Evolutionary conservation across 768 basidiomycete genomes (phyloP).

Genomic region (Suillus placidus): DNA sequence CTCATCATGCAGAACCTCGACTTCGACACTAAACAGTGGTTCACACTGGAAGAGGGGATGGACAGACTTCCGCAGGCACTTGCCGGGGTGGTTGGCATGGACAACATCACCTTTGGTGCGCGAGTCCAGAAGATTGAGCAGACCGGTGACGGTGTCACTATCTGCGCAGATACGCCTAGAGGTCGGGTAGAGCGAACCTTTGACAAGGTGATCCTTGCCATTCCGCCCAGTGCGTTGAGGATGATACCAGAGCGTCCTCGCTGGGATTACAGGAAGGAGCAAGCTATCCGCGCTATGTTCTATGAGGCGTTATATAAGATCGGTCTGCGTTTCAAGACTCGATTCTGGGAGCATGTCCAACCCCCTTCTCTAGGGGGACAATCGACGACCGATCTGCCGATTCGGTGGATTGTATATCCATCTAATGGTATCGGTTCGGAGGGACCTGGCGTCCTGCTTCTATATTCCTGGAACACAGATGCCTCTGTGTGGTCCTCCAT

Average conservation of each 20-base stretch:
- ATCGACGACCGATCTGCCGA: constrained; percentile 38
- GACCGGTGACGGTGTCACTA: constrained; percentile 14
- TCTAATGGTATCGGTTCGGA: constrained; percentile 32
- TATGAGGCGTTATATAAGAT: constrained; percentile 35
- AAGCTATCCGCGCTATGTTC: constrained; percentile 26
- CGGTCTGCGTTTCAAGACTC: constrained; percentile 37
- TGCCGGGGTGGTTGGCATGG: constrained; percentile 20
- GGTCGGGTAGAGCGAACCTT: constrained; percentile 16
- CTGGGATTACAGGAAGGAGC: constrained; percentile 22
- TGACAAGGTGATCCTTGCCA: constrained; percentile 24
- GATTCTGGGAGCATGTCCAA: constrained; percentile 38
- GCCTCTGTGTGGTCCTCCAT: constrained; percentile 23
- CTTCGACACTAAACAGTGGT: constrained; percentile 24
- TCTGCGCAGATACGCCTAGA: constrained; percentile 6
- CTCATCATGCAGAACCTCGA: constrained; percentile 28
- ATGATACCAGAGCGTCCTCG: constrained; percentile 26
- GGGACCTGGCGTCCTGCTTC: constrained; percentile 29
- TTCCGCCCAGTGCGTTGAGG: constrained; percentile 25
- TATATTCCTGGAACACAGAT: constrained; percentile 31
- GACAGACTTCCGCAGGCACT: constrained; percentile 25
- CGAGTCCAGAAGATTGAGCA: constrained; percentile 20
- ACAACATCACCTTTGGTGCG: constrained; percentile 24
- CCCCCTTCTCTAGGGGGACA: constrained; percentile 38
- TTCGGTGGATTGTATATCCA: constrained; percentile 43
- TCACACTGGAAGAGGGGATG: constrained; percentile 24